phyloP scores from a whole-genome alignment of 306 rosid genomes.

The Begonia fuchsioides region DNA sequence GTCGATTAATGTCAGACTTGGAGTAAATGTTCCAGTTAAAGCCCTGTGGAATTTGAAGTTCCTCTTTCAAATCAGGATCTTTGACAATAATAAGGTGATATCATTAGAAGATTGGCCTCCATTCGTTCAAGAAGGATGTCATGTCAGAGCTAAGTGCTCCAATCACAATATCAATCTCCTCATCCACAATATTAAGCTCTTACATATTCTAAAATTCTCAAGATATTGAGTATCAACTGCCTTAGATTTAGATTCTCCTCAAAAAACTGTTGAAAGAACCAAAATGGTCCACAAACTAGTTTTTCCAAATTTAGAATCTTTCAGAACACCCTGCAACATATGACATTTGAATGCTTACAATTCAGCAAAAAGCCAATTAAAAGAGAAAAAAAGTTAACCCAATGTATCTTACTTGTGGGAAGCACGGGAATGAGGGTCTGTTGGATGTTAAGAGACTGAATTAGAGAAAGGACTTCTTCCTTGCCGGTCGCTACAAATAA shows the following conservation, averaged over 20 bases:
- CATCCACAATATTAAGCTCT: slow-evolving; percentile 30
- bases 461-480: slow-evolving; percentile 72
- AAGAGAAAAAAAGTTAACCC: no score
- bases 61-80: slow-evolving; percentile 78
- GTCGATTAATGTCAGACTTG: slow-evolving; percentile 48
- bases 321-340: slow-evolving; percentile 72
- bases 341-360: not conserved
- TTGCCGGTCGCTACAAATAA: slow-evolving; percentile 69
- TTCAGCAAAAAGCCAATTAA: no score
- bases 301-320: slow-evolving; percentile 27
- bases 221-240: no score
- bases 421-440: slow-evolving; percentile 61
- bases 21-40: slow-evolving; percentile 45
- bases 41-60: slow-evolving; percentile 63
- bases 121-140: slow-evolving; percentile 51
- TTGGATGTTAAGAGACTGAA: slow-evolving; percentile 61
- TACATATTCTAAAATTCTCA: slow-evolving; percentile 37
- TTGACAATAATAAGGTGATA: slow-evolving; percentile 75
- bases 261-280: slow-evolving; percentile 10
- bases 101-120: slow-evolving; percentile 61
- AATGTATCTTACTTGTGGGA: slow-evolving; percentile 71
- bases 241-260: slow-evolving; percentile 4
- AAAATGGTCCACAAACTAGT: slow-evolving; percentile 9
- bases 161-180: slow-evolving; percentile 83
- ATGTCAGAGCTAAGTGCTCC: slow-evolving; percentile 68